Evolutionary conservation across 768 basidiomycete genomes (phyloP), one percentile per base, ranked within the genome.

Genomic region (Pilatotrama ljubarskyi): DNA sequence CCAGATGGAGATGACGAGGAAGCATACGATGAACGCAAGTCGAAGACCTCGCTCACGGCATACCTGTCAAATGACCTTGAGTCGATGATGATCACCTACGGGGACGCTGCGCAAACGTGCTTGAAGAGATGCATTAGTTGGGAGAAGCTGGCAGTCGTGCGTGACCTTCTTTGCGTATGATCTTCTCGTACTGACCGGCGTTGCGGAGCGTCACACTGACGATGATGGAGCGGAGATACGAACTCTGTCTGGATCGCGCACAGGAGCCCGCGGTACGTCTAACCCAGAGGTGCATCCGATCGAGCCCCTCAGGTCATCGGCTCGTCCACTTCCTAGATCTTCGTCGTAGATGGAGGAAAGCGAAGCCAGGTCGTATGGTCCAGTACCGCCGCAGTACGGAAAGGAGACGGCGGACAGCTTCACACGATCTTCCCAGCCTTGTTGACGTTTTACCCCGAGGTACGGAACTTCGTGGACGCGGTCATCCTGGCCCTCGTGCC

Each of bases 381-480:
- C 4, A 47, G n/a, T 20, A 18, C 47, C 24, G 35, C 46, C n/a
- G 37, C 24, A 37, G 47, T n/a, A 15, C 46, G 32, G 55, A 35
- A 5, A n/a, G n/a, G n/a, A 17, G 29, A 14, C 37, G 54, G 44
- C 24, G 54, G 20, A 40, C 17, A 40, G 38, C 41, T 40, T 10
- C 55, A 35, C 25, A 48, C 35, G 15, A 36, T 56, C 46, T 56
- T 56, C 55, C 55, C 55, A 9, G 37, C 47, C 5, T 37, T 35
- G 9, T 38, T 56, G 54, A 55, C 37, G n/a, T 56, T 47, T 37
- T 49, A 56, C 44, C 37, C 55, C 32, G 55, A 56, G 48, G 55
- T 18, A 17, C 22, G 47, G 9, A 35, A 22, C 18, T 55, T 44
- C 35, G 35, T 55, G n/a, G 44, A 55, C 17, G 44, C 54, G n/a